phyloP scores from a whole-genome alignment of 768 basidiomycete genomes.

The Mycena floridula region DNA sequence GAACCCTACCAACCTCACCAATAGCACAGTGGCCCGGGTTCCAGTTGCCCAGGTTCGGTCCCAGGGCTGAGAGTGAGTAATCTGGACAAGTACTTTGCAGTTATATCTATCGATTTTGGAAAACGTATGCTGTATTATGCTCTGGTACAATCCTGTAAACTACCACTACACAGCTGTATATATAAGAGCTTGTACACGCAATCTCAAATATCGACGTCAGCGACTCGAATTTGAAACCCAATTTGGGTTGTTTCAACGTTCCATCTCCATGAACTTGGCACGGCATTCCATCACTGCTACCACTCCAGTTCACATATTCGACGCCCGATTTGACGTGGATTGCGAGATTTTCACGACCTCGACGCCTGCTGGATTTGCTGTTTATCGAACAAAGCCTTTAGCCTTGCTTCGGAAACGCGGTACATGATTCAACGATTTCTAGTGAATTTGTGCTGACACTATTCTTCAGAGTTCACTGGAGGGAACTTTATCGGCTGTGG shows the following conservation, averaged over 20 bases:
- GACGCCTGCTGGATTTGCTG: constrained; percentile 77
- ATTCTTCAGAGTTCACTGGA: constrained; percentile 57
- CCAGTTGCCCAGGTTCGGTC: too few relatives aligned
- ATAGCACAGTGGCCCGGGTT: constrained; percentile 12
- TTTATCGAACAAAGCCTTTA: constrained; percentile 74
- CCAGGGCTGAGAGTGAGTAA: too few relatives aligned
- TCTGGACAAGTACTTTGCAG: too few relatives aligned
- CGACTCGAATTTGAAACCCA: too few relatives aligned
- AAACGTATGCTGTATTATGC: too few relatives aligned
- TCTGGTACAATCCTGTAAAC: too few relatives aligned
- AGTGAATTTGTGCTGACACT: constrained; percentile 9
- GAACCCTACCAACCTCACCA: constrained; percentile 48
- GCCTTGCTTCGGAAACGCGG: constrained; percentile 79
- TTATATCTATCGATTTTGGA: too few relatives aligned
- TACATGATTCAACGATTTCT: constrained; percentile 21
- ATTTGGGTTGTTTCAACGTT: constrained; percentile 1
- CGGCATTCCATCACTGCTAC: constrained; percentile 79
- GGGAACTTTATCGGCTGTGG: constrained; percentile 73
- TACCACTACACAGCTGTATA: too few relatives aligned
- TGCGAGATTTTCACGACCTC: constrained; percentile 75
- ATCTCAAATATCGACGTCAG: too few relatives aligned
- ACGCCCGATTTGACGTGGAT: constrained; percentile 77
- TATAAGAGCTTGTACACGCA: not conserved
- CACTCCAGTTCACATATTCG: constrained; percentile 65
- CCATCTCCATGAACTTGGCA: constrained; percentile 82